Conservation (phyloP, 305 asterid species). For the Withania somnifera region DNA sequence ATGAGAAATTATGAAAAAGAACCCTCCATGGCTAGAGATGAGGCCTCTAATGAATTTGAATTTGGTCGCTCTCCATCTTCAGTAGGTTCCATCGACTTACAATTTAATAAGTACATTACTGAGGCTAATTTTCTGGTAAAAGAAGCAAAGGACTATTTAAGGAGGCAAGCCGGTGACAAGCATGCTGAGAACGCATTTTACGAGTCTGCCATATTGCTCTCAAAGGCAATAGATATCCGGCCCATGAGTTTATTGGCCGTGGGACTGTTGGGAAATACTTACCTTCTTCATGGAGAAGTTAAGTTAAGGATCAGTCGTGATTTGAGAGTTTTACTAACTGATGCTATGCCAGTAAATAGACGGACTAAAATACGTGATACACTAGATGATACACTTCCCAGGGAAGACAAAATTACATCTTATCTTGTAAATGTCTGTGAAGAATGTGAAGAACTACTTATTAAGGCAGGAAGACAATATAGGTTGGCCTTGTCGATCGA, state of each 20-base stretch:
- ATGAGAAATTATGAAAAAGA: constrained; percentile 12
- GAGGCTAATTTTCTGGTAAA: constrained; percentile 57
- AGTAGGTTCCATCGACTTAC: constrained; percentile 29
- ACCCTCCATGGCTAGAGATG: constrained; percentile 13
- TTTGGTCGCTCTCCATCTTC: constrained; percentile 22
- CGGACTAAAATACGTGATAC: constrained; percentile 14
- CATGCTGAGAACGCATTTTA: constrained; percentile 45
- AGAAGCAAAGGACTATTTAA: constrained; percentile 49
- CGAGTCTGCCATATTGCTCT: constrained; percentile 50
- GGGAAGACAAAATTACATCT: constrained; percentile 35
- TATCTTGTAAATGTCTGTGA: constrained; percentile 58
- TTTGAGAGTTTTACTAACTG: constrained; percentile 50
- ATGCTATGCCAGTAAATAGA: constrained; percentile 19
- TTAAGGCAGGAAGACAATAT: constrained; percentile 76
- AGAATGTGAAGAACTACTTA: constrained; percentile 75
- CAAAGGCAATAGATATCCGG: constrained; percentile 60
- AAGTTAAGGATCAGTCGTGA: constrained; percentile 57
- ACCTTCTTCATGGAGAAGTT: constrained; percentile 85
- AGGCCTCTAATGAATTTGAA: constrained; percentile 14
- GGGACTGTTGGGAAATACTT: constrained; percentile 75
- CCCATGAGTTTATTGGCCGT: constrained; percentile 89
- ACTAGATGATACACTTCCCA: constrained; percentile 22
- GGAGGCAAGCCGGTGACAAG: constrained; percentile 23
- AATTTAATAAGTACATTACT: constrained; percentile 42
- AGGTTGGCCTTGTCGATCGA: constrained; percentile 80